A percentile compares a stretch with the other conserved stretches of the same genome.
Evolutionary conservation across 805 yeast species (phyloP).

Genomic region (Ogataea paraovalis): DNA sequence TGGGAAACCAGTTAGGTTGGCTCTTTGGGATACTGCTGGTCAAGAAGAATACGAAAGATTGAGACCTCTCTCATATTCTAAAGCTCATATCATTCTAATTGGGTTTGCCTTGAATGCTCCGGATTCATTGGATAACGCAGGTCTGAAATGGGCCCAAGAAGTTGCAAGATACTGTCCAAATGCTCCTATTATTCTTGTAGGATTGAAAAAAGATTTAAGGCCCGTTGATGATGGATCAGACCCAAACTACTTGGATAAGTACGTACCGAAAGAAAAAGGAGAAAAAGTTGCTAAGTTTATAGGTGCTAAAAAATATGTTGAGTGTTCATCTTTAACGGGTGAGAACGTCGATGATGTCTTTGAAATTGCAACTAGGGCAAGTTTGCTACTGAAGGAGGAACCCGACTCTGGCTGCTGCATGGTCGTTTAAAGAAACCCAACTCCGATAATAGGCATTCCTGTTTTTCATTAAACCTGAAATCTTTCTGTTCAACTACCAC

Average conservation of each 20-base stretch:
- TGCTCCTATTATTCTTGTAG: conserved; percentile 75
- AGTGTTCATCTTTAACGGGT: conserved; percentile 89
- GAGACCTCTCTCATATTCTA: conserved; percentile 82
- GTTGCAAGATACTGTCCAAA: conserved; percentile 76
- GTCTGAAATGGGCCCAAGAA: conserved; percentile 84
- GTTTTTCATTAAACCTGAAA: no score
- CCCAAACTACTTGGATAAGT: conserved; percentile 34
- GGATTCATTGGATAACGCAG: conserved; percentile 80
- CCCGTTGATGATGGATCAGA: conserved; percentile 33
- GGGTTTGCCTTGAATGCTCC: conserved; percentile 85
- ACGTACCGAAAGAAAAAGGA: conserved; percentile 57
- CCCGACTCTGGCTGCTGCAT: conserved; percentile 42
- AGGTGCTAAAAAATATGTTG: conserved; percentile 80
- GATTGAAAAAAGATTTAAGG: conserved; percentile 80
- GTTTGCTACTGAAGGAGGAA: conserved; percentile 54
- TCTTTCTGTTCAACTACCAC: no score
- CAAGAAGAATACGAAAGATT: conserved; percentile 92
- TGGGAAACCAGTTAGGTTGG: conserved; percentile 84
- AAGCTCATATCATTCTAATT: conserved; percentile 80
- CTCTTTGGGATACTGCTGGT: conserved; percentile 96
- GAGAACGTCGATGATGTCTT: conserved; percentile 94
- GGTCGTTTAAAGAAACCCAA: conserved; percentile 25
- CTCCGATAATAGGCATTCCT: no score
- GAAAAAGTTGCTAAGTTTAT: conserved; percentile 69
- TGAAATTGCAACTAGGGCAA: conserved; percentile 84